Evolutionary conservation across 257 asterid genomes (phyloP).

Genomic region (Prunella vulgaris): DNA sequence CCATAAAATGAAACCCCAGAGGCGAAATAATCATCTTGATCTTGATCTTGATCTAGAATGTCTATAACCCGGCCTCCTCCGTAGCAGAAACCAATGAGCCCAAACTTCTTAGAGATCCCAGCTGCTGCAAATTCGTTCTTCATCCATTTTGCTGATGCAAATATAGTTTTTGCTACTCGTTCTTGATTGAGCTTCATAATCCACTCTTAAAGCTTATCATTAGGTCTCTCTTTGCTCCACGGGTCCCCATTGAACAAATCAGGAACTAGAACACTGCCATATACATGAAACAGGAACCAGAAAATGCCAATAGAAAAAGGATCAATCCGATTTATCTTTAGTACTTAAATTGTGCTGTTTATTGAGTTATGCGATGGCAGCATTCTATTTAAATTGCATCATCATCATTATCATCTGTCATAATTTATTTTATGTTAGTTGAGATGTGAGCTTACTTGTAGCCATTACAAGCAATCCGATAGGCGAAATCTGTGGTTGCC

Average conservation of each 20-base stretch:
- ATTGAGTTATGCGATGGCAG: too few relatives aligned
- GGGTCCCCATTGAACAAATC: slow-evolving; percentile 68
- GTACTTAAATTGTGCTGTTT: not conserved
- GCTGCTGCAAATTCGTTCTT: slow-evolving; percentile 48
- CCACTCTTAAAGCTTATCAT: slow-evolving; percentile 48
- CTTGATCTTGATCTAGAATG: slow-evolving; percentile 59
- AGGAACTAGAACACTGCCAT: slow-evolving; percentile 75
- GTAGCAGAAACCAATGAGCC: slow-evolving; percentile 70
- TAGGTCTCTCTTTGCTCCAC: slow-evolving; percentile 57
- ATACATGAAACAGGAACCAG: slow-evolving; percentile 6
- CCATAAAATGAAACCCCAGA: slow-evolving; percentile 69
- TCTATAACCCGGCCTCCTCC: slow-evolving; percentile 71
- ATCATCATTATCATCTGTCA: too few relatives aligned
- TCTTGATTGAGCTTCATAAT: slow-evolving; percentile 31
- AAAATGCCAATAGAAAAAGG: too few relatives aligned
- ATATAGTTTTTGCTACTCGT: slow-evolving; percentile 36
- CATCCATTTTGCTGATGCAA: slow-evolving; percentile 64
- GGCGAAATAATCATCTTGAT: slow-evolving; percentile 47
- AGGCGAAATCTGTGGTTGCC: slow-evolving; percentile 70
- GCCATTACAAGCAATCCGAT: slow-evolving; percentile 79
- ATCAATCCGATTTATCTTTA: not conserved
- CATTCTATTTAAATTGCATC: too few relatives aligned
- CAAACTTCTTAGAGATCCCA: slow-evolving; percentile 71
- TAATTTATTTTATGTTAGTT: not conserved
- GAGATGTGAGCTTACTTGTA: slow-evolving; percentile 52